Evolutionary conservation across 208 protist species (phyloP).

Genomic region (Porcisia hertigi): DNA sequence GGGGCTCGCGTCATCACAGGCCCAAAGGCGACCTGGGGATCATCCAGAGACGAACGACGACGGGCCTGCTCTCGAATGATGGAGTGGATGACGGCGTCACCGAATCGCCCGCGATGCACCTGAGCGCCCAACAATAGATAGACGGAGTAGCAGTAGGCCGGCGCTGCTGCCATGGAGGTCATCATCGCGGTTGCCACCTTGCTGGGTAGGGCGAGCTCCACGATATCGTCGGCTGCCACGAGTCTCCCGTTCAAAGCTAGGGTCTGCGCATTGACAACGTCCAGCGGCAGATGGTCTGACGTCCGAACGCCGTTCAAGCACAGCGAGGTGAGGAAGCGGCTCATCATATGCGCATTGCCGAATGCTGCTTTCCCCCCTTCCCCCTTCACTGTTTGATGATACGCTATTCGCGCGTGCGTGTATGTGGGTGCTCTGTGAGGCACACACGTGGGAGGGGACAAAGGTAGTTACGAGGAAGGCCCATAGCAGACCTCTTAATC

Average conservation of each 20-base stretch:
- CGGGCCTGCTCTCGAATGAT: constrained; percentile 27
- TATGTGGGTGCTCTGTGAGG: neutral
- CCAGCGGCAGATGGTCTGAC: constrained; percentile 18
- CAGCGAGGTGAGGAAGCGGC: constrained; percentile 44
- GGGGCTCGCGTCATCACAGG: neutral
- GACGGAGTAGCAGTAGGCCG: constrained; percentile 38
- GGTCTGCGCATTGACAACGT: constrained; percentile 26
- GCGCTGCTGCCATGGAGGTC: constrained; percentile 28
- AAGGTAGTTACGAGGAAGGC: neutral
- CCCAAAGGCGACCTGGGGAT: constrained; percentile 18
- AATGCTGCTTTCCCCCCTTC: neutral
- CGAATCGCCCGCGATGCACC: constrained; percentile 24
- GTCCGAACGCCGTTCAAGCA: constrained; percentile 46
- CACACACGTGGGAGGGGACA: neutral
- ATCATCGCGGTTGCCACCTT: constrained; percentile 42
- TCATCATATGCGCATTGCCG: constrained; percentile 20
- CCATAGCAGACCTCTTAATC: neutral
- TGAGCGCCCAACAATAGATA: constrained; percentile 37
- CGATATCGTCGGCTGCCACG: constrained; percentile 33
- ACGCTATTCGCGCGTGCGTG: neutral
- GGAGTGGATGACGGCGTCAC: constrained; percentile 29
- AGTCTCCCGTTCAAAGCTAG: constrained; percentile 26
- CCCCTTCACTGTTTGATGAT: neutral
- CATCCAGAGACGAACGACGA: constrained; percentile 13
- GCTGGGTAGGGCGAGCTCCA: constrained; percentile 51